Evolutionary conservation across 257 asterid genomes (phyloP), one percentile per base, ranked within the genome.

Genomic region (Capsicum chinense): DNA sequence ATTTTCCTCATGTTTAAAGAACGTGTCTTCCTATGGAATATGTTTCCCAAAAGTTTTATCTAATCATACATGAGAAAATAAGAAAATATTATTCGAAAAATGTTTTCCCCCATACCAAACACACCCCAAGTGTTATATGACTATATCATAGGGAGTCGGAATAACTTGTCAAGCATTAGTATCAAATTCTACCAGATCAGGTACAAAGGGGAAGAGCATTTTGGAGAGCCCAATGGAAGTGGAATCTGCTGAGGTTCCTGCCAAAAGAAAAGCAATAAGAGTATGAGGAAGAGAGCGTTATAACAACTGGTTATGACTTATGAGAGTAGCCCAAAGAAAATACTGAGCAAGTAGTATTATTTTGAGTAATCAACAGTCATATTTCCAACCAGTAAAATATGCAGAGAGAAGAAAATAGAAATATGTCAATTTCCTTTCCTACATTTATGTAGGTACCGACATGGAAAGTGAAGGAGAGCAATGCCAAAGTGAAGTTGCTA

Each of bases 191-290:
- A 95, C 98, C 93, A 95, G 92, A 90, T 94, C 97, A 87, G 98
- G 98, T 80, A 90, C 70, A 57, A 86, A 85, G 82, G 97, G 90
- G 89, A 95, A 93, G 71, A 95, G 93, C 83, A 87, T 86, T 83
- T 89, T 87, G 66, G 98, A 93, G 86, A 92, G 69, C 63, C 98
- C 98, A 84, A 95, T 85, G 74, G 97, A 94, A 54, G 98, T 86
- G 84, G 93, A 95, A 66, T 95, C 98, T 63, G 97, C 98, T 9
- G 97, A 97, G 83, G 95, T 90, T 86, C 97, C 98, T 94, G 90
- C 85, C 89, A 60, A 68, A 48, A 82, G 73, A 5, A 44, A 60
- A 60, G 19, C 42, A 81, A 19, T 57, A 35, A 19, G 37, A 79
- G 37, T 8, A n/a, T 0, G 62, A 52, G 21, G 59, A 14, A 52